Evolutionary conservation across 768 basidiomycete species (phyloP).

Genomic region (Lactarius evosmus): DNA sequence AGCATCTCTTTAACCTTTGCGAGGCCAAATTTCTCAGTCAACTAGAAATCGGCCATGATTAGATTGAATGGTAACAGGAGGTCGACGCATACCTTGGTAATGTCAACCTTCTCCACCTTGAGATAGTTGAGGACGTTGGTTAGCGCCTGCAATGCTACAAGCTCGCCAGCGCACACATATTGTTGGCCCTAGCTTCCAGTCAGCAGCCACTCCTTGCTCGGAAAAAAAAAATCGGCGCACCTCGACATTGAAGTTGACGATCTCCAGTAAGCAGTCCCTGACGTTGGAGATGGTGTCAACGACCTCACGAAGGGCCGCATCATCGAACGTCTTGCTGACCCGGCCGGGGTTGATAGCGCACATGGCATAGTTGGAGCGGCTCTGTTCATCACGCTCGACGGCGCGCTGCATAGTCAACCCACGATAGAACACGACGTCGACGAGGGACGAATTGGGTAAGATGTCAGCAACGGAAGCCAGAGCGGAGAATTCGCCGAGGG

Average conservation of each 20-base stretch:
- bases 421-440: constrained; percentile 99
- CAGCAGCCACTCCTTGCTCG: background rate
- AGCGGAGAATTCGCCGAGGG: constrained; percentile 97
- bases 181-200: constrained; percentile 76
- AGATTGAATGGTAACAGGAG: background rate
- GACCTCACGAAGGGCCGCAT: constrained; percentile 93
- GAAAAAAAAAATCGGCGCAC: constrained; percentile 39
- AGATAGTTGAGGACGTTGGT: constrained; percentile 96
- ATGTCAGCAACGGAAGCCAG: constrained; percentile 97
- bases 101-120: constrained; percentile 95
- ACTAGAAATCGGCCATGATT: constrained; percentile 40
- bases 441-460: constrained; percentile 88
- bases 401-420: constrained; percentile 99
- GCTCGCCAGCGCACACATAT: constrained; percentile 98
- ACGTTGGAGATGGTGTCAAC: constrained; percentile 83
- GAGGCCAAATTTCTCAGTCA: constrained; percentile 82
- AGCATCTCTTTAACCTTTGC: constrained; percentile 98
- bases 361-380: constrained; percentile 97
- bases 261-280: constrained; percentile 85
- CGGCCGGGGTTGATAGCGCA: constrained; percentile 98
- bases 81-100: constrained; percentile 58
- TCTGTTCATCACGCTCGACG: constrained; percentile 90
- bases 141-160: constrained; percentile 87
- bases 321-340: constrained; percentile 91
- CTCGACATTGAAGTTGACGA: constrained; percentile 95